Conservation (phyloP, 2,329 filamentous ascomycete genomes). For the Cladophialophora chaetospira region DNA sequence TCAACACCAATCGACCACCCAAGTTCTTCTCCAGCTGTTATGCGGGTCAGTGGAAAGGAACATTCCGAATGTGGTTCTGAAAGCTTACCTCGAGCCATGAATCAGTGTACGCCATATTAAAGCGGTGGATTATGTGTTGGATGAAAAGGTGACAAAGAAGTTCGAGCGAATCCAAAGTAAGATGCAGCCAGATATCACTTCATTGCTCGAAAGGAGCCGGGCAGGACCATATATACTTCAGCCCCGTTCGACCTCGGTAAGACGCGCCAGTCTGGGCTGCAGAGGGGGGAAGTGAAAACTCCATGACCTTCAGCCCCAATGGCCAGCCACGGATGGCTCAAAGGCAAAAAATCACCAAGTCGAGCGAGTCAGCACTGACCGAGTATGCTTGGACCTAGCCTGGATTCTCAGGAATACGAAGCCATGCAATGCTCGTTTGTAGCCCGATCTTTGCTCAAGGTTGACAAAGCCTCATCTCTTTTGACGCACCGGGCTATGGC, state of each 20-base stretch:
- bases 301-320: neutral
- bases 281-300: neutral
- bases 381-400: neutral
- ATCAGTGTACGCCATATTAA: conserved; percentile 27
- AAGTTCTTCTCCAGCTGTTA: conserved; percentile 28
- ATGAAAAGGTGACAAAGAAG: too few species aligned
- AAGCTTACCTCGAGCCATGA: conserved; percentile 30
- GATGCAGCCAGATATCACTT: too few species aligned
- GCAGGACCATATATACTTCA: neutral
- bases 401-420: neutral
- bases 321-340: too few species aligned
- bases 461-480: too few species aligned
- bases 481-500: too few species aligned
- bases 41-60: neutral
- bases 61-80: neutral
- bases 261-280: neutral
- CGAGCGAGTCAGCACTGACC: neutral
- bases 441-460: too few species aligned
- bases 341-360: neutral
- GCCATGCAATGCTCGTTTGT: too few species aligned
- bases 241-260: neutral
- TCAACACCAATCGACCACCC: conserved; percentile 27
- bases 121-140: too few species aligned
- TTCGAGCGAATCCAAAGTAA: too few species aligned
- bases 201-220: neutral